Evolutionary conservation across 345 rosid genomes (phyloP).

Genomic region (Eucalyptus decipiens): DNA sequence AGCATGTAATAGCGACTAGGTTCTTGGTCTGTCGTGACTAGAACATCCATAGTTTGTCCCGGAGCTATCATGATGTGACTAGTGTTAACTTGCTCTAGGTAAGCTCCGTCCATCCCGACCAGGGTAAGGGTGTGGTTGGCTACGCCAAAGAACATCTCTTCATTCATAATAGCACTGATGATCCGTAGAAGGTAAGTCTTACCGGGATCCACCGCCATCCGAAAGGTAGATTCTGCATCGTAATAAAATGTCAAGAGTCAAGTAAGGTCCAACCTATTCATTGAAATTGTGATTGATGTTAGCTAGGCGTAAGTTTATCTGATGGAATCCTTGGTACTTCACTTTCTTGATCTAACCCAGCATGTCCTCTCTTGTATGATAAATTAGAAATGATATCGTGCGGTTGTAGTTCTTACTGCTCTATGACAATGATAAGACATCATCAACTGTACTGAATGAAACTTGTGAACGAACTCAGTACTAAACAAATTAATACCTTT

Average conservation of each 20-base stretch:
- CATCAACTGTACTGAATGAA: neutral
- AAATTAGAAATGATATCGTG: neutral
- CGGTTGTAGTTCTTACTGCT: neutral
- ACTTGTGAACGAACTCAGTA: neutral
- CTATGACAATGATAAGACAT: neutral
- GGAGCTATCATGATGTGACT: constrained; percentile 20
- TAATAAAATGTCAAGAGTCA: neutral
- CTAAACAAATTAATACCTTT: neutral
- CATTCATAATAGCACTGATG: constrained; percentile 13
- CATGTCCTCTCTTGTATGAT: neutral
- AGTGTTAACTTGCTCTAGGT: neutral
- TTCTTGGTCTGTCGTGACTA: constrained; percentile 16
- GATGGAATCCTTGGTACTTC: neutral
- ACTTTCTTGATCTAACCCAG: neutral
- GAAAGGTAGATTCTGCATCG: constrained; percentile 5
- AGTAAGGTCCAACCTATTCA: neutral
- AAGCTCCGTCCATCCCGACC: constrained; percentile 12
- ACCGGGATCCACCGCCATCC: neutral
- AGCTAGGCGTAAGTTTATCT: neutral
- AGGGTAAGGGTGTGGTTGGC: constrained; percentile 14
- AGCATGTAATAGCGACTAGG: constrained; percentile 17
- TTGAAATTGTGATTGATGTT: neutral
- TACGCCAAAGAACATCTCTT: constrained; percentile 11
- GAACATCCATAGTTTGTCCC: constrained; percentile 33
- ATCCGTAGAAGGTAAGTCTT: constrained; percentile 18